phyloP scores from a whole-genome alignment of 257 asterid species.

The Solanum lignicaule region DNA sequence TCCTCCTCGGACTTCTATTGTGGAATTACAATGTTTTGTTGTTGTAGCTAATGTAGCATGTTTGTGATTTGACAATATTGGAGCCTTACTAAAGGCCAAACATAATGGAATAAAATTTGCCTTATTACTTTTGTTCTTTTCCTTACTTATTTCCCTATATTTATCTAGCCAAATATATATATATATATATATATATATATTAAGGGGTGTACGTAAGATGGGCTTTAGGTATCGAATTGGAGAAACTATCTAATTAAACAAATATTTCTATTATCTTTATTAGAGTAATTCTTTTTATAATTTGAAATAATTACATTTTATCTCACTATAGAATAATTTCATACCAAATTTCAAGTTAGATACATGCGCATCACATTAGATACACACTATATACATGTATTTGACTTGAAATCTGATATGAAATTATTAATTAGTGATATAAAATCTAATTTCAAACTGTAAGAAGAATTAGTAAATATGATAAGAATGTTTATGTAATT shows the following conservation, averaged over 20 bases:
- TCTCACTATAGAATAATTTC: too few relatives aligned
- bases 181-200: too few relatives aligned
- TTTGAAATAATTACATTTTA: too few relatives aligned
- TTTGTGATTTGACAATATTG: neutral
- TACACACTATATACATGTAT: too few relatives aligned
- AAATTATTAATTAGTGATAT: too few relatives aligned
- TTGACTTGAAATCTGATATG: too few relatives aligned
- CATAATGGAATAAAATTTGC: neutral
- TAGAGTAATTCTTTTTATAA: too few relatives aligned
- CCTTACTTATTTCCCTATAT: neutral
- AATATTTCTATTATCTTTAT: too few relatives aligned
- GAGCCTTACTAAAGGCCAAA: neutral
- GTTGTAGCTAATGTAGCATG: neutral
- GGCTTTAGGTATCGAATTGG: neutral
- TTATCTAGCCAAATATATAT: neutral
- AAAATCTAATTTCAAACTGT: neutral
- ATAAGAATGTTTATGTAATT: too few relatives aligned
- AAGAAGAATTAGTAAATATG: too few relatives aligned
- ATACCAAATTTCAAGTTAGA: neutral
- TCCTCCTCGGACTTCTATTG: neutral
- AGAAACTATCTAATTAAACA: too few relatives aligned
- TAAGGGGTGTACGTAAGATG: neutral
- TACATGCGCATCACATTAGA: neutral
- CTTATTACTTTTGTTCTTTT: neutral
- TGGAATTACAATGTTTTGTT: too few relatives aligned